Percentiles rank a stretch among this genome's conserved stretches.
Evolutionary conservation across 257 asterid genomes (phyloP).

Genomic region (Voacanga thouarsii): DNA sequence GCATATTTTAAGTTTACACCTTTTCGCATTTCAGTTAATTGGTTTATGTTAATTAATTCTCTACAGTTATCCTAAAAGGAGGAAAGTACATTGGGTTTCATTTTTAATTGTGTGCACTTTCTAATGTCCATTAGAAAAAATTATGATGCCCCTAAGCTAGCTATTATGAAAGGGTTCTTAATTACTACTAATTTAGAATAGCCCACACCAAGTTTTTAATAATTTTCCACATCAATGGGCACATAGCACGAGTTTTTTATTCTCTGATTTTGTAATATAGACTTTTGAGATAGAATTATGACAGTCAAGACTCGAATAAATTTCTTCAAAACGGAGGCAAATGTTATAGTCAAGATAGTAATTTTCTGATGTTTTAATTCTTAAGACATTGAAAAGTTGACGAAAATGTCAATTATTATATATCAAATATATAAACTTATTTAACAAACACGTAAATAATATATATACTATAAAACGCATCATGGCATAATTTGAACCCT

Average conservation of each 20-base stretch:
- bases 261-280: not conserved
- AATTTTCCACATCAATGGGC: not conserved
- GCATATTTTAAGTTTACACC: conserved; percentile 7
- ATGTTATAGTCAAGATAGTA: not conserved
- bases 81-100: conserved; percentile 3
- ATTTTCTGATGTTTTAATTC: too few relatives aligned
- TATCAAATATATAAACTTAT: not conserved
- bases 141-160: not conserved
- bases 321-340: too few relatives aligned
- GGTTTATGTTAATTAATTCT: not conserved
- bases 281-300: not conserved
- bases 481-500: not conserved
- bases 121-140: not conserved
- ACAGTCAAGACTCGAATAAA: not conserved
- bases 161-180: conserved; percentile 7
- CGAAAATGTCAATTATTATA: not conserved
- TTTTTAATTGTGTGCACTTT: not conserved
- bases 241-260: not conserved
- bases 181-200: conserved; percentile 1
- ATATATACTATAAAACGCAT: not conserved
- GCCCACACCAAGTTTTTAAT: not conserved
- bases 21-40: conserved; percentile 19
- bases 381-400: not conserved
- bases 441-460: not conserved
- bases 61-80: conserved; percentile 13